Evolutionary conservation across 768 basidiomycete genomes (phyloP).

Genomic region (Suillus ampliporus): DNA sequence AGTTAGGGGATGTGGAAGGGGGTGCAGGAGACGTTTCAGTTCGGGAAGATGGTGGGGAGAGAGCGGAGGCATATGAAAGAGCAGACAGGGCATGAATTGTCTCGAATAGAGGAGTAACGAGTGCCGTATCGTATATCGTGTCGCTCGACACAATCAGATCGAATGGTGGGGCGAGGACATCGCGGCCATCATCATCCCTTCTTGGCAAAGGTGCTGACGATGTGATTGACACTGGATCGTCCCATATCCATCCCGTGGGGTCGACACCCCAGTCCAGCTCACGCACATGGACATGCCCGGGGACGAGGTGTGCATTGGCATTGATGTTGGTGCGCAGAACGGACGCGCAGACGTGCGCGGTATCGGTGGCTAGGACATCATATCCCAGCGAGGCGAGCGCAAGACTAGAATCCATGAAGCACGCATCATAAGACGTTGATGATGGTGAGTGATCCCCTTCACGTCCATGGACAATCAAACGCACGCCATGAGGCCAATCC

Average conservation of each 20-base stretch:
- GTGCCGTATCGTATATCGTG: constrained; percentile 70
- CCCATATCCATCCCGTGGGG: constrained; percentile 63
- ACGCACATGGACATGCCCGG: constrained; percentile 59
- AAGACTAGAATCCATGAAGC: constrained; percentile 47
- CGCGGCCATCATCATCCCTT: not conserved
- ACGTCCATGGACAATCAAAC: constrained; percentile 30
- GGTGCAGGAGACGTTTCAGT: not conserved
- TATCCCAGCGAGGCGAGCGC: constrained; percentile 72
- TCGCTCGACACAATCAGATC: constrained; percentile 85
- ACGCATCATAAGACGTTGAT: not conserved
- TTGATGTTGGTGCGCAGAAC: constrained; percentile 70
- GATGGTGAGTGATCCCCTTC: not conserved
- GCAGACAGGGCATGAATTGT: constrained; percentile 62
- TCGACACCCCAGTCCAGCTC: constrained; percentile 74
- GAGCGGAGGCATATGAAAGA: constrained; percentile 37
- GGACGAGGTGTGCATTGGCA: constrained; percentile 45
- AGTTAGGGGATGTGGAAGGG: not conserved
- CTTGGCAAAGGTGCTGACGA: constrained; percentile 32
- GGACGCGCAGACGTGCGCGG: constrained; percentile 61
- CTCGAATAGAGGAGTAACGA: constrained; percentile 72
- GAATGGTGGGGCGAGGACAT: constrained; percentile 57
- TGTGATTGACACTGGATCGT: constrained; percentile 37
- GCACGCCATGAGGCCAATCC: constrained; percentile 80
- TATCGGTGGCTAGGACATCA: constrained; percentile 80
- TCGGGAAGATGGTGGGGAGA: constrained; percentile 48